Percentiles rank a stretch among this genome's conserved stretches.
phyloP scores from a whole-genome alignment of 352 stramenopile genomes.

The Pythium inflatum region DNA sequence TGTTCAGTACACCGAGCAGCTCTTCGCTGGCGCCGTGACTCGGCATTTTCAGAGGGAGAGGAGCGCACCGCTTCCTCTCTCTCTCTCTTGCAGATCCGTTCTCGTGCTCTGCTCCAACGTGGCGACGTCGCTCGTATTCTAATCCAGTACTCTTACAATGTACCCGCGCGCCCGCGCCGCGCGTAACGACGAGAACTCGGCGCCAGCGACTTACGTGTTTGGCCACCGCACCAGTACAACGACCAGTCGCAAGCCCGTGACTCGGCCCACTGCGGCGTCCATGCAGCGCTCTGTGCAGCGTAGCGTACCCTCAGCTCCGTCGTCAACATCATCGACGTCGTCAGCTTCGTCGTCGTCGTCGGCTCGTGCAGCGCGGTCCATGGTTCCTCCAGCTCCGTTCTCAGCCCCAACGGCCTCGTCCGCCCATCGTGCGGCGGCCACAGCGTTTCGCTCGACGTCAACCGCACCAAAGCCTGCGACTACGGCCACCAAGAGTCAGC shows the following conservation, averaged over 20 bases:
- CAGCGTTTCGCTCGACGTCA: not conserved
- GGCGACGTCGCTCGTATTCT: not conserved
- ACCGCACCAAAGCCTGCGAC: not conserved
- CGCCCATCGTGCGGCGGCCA: not conserved
- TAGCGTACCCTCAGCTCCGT: not conserved
- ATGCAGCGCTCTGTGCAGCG: not conserved
- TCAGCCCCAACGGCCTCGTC: conserved; percentile 5
- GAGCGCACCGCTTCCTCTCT: not conserved
- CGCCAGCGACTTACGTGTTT: conserved; percentile 16
- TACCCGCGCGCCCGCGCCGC: conserved; percentile 18
- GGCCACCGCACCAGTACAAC: conserved; percentile 3
- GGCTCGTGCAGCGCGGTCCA: not conserved
- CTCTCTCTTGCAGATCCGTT: not conserved
- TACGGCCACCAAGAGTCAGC: not conserved
- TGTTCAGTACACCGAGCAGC: not conserved
- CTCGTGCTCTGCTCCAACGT: not conserved
- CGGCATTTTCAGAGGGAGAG: not conserved
- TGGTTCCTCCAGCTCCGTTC: not conserved
- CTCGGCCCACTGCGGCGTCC: conserved; percentile 2
- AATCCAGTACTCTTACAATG: conserved; percentile 3
- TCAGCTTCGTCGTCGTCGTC: conserved; percentile 4
- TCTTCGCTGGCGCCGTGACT: not conserved
- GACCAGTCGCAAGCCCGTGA: conserved; percentile 14
- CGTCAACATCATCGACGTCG: conserved; percentile 13
- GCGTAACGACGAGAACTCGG: conserved; percentile 32